A percentile compares a stretch with the other conserved stretches of the same genome.
Conservation (phyloP, 2,329 filamentous ascomycete genomes). For the Cladophialophora bantiana region DNA sequence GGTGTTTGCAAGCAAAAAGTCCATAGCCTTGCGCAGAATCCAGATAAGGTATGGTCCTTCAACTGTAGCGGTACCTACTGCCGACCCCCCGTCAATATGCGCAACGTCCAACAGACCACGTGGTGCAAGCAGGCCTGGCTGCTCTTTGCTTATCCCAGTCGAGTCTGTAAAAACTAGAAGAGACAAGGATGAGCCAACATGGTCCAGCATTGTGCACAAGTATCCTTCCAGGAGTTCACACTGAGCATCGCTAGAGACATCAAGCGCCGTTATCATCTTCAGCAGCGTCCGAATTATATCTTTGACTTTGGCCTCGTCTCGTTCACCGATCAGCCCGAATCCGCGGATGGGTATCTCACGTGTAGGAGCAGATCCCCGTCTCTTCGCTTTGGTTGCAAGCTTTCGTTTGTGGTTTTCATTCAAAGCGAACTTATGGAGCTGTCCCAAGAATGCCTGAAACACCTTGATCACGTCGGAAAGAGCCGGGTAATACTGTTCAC, state of each 20-base stretch:
- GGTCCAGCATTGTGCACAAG: slow-evolving; percentile 36
- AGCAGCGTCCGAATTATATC: slow-evolving; percentile 19
- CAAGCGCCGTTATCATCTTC: slow-evolving; percentile 30
- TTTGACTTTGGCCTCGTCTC: slow-evolving; percentile 9
- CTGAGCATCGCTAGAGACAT: slow-evolving; percentile 25
- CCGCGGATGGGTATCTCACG: background rate
- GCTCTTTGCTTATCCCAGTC: background rate
- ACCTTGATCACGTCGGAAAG: slow-evolving; percentile 24
- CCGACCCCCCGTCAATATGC: slow-evolving; percentile 35
- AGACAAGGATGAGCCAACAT: slow-evolving; percentile 37
- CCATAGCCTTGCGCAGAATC: slow-evolving; percentile 45
- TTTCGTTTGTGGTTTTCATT: slow-evolving; percentile 28
- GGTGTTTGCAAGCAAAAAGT: slow-evolving; percentile 38
- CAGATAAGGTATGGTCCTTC: slow-evolving; percentile 49
- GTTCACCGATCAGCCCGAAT: background rate
- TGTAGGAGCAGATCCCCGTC: background rate
- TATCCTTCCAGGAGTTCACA: slow-evolving; percentile 34
- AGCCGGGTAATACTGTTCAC: slow-evolving; percentile 12
- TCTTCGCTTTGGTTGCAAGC: slow-evolving; percentile 13
- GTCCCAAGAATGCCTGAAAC: slow-evolving; percentile 31
- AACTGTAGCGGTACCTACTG: slow-evolving; percentile 41
- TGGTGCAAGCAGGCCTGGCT: slow-evolving; percentile 41
- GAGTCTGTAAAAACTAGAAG: slow-evolving; percentile 34
- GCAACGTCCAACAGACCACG: slow-evolving; percentile 43
- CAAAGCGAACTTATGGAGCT: slow-evolving; percentile 34